These are phyloP conservation scores for Thelonectria rubi DNA, from an alignment of 2,329 filamentous ascomycete genomes.

Conservation along the genomic window DNA sequence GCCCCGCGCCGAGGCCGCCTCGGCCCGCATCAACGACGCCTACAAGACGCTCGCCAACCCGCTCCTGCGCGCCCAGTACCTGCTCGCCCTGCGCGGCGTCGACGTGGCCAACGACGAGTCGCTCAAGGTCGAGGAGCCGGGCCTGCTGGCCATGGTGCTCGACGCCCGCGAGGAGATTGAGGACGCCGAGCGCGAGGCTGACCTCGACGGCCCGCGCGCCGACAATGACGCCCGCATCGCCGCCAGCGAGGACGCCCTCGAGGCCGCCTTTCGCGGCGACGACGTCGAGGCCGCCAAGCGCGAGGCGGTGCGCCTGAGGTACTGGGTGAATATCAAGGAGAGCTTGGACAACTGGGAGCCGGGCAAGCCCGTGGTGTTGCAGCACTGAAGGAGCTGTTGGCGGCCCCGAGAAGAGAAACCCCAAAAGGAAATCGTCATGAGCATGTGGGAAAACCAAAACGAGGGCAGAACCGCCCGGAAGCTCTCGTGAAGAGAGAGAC, in stretches of 20 bases:
- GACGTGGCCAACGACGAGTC: slow-evolving; percentile 84
- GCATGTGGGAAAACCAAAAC: too few relatives aligned
- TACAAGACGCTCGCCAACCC: slow-evolving; percentile 86
- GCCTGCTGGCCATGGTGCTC: slow-evolving; percentile 80
- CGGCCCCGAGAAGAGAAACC: background rate
- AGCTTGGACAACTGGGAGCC: slow-evolving; percentile 85
- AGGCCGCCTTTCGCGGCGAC: slow-evolving; percentile 70
- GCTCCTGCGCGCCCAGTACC: slow-evolving; percentile 85
- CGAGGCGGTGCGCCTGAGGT: slow-evolving; percentile 82
- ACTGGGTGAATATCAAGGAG: slow-evolving; percentile 90
- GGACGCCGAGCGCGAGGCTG: slow-evolving; percentile 72
- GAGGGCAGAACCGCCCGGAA: too few relatives aligned
- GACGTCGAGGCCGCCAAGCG: slow-evolving; percentile 72
- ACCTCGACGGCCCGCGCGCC: slow-evolving; percentile 65
- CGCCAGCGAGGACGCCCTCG: slow-evolving; percentile 70
- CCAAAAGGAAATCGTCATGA: background rate
- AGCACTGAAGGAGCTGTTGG: slow-evolving; percentile 51
- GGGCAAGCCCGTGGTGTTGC: slow-evolving; percentile 68
- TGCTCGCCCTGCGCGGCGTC: slow-evolving; percentile 77
- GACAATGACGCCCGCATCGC: slow-evolving; percentile 75
- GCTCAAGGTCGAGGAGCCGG: slow-evolving; percentile 71
- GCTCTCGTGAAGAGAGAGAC: too few relatives aligned
- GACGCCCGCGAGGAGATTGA: slow-evolving; percentile 82
- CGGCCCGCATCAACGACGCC: slow-evolving; percentile 87
- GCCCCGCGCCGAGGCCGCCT: slow-evolving; percentile 76